Percentiles rank a stretch among this genome's conserved stretches.
Conservation (phyloP, 148 eudicot species). For the Rhododendron griersonianum region DNA sequence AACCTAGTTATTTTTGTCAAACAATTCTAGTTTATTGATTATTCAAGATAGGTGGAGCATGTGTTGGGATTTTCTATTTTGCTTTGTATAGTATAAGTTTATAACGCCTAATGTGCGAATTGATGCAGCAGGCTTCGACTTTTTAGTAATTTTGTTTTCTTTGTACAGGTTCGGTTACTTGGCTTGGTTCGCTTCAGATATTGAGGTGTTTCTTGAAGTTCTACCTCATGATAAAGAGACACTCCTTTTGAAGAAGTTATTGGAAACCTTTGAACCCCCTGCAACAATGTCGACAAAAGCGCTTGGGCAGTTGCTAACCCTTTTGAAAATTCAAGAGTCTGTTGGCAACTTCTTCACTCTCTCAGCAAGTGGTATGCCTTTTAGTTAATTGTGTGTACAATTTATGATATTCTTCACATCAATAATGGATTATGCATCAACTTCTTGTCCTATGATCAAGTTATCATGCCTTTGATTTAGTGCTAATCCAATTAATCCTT, state of each 20-base stretch:
- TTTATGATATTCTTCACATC: not conserved
- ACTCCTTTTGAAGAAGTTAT: constrained; percentile 50
- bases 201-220: constrained; percentile 62
- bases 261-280: constrained; percentile 32
- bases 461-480: not conserved
- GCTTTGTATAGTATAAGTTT: no score
- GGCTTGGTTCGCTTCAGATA: constrained; percentile 59
- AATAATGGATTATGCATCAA: not conserved
- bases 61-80: no score
- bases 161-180: constrained; percentile 77
- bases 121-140: no score
- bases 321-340: constrained; percentile 52
- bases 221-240: constrained; percentile 46
- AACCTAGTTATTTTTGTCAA: not conserved
- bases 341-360: constrained; percentile 51
- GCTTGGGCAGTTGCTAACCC: constrained; percentile 57
- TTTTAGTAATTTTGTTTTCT: not conserved
- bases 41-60: no score
- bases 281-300: constrained; percentile 34
- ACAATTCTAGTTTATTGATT: no score
- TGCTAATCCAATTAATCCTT: not conserved
- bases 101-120: no score
- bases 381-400: not conserved
- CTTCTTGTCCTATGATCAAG: not conserved
- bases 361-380: constrained; percentile 49